phyloP scores from a whole-genome alignment of 2,329 filamentous ascomycete species.

The Thielaviopsis populi region DNA sequence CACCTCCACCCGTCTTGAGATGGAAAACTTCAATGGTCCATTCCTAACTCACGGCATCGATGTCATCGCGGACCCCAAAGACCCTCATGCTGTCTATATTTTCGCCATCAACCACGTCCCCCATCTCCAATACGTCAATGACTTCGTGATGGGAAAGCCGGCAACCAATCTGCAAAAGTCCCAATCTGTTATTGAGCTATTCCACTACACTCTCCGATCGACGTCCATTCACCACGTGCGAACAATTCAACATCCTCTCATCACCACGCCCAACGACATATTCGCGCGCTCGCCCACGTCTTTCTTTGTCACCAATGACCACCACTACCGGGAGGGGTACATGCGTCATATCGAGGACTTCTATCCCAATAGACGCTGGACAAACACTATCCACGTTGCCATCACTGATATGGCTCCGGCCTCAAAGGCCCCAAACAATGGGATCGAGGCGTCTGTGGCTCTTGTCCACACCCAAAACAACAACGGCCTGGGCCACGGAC shows the following conservation, averaged over 20 bases:
- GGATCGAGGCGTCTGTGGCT: slow-evolving; percentile 30
- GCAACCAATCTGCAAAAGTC: slow-evolving; percentile 25
- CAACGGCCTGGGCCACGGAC: slow-evolving; percentile 41
- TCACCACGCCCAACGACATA: slow-evolving; percentile 45
- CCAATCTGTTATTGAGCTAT: slow-evolving; percentile 42
- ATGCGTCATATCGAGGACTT: slow-evolving; percentile 35
- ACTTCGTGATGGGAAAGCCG: not conserved
- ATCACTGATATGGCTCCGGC: slow-evolving; percentile 15
- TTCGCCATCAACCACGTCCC: slow-evolving; percentile 46
- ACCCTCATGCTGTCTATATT: slow-evolving; percentile 36
- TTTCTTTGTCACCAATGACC: slow-evolving; percentile 47
- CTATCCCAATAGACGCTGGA: slow-evolving; percentile 31
- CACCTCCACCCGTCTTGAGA: slow-evolving; percentile 30
- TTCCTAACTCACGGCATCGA: slow-evolving; percentile 48
- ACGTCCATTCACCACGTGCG: slow-evolving; percentile 32
- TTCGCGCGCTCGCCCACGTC: slow-evolving; percentile 31
- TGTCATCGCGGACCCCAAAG: slow-evolving; percentile 35
- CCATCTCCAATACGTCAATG: slow-evolving; percentile 27
- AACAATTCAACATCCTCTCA: slow-evolving; percentile 36
- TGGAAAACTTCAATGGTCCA: slow-evolving; percentile 36
- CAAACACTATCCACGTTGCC: slow-evolving; percentile 29
- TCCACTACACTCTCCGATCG: slow-evolving; percentile 36
- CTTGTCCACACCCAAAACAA: slow-evolving; percentile 34
- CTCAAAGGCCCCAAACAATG: slow-evolving; percentile 21
- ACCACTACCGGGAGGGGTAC: slow-evolving; percentile 34